These are phyloP conservation scores for Allium sativum DNA, from an alignment of 106 monocot species.

Conservation along the genomic window DNA sequence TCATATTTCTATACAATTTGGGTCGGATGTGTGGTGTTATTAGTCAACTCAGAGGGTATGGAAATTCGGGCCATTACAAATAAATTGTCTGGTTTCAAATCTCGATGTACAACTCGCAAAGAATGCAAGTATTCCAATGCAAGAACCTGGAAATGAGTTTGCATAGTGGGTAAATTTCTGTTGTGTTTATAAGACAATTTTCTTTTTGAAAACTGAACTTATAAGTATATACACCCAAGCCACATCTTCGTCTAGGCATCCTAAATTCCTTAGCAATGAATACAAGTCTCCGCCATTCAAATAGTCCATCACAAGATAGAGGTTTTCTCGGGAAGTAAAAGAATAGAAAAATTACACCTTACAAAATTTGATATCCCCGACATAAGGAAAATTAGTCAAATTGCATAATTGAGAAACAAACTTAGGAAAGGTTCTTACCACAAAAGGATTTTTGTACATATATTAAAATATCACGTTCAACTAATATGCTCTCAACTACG, in stretches of 20 bases:
- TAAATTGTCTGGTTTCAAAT: constrained; percentile 95
- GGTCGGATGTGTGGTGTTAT: no score
- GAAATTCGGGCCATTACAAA: no score
- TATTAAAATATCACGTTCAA: constrained; percentile 93
- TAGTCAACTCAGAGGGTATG: no score
- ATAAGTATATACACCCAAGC: constrained; percentile 62
- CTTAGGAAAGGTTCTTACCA: constrained; percentile 53
- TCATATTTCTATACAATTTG: no score
- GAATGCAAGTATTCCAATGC: constrained; percentile 98
- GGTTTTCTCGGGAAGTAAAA: constrained; percentile 89
- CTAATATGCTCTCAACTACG: constrained; percentile 98
- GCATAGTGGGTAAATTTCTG: no score
- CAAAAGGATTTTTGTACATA: constrained; percentile 97
- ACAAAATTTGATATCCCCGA: neutral
- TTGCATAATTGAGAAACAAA: no score
- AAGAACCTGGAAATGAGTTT: constrained; percentile 66
- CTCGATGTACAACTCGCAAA: constrained; percentile 80
- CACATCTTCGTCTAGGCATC: constrained; percentile 93
- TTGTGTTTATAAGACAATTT: no score
- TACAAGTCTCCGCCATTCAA: constrained; percentile 96
- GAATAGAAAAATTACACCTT: constrained; percentile 98
- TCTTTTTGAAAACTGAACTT: constrained; percentile 16
- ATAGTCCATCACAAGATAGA: constrained; percentile 99
- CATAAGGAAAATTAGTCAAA: no score
- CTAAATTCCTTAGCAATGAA: constrained; percentile 88